Percentiles rank a stretch among this genome's conserved stretches.
Conservation (phyloP, 176 grass and related monocot species). For the Carex parvula region DNA sequence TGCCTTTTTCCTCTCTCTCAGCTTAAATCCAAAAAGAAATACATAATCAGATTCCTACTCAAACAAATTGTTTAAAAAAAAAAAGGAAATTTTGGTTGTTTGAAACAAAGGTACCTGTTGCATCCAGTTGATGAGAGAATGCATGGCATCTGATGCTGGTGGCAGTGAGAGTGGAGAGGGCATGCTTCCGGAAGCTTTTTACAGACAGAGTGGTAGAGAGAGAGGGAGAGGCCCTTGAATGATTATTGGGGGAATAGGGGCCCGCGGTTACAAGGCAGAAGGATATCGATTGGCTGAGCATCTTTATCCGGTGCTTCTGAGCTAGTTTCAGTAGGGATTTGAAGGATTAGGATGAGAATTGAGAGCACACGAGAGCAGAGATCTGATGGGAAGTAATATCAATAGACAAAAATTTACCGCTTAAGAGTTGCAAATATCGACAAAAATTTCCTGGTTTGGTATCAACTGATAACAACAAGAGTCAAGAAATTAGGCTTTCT, state of each 20-base stretch:
- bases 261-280: not conserved
- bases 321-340: not conserved
- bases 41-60: not conserved
- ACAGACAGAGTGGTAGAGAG: not conserved
- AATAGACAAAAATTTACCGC: not conserved
- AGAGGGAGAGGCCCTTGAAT: not conserved
- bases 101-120: conserved; percentile 14
- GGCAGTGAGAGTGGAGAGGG: not conserved
- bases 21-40: conserved; percentile 26
- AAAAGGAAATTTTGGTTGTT: not conserved
- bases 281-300: conserved; percentile 18
- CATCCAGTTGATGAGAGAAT: not conserved
- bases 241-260: not conserved
- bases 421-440: not conserved
- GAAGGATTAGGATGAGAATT: not conserved
- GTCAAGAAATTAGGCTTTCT: not conserved
- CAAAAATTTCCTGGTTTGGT: not conserved
- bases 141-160: not conserved
- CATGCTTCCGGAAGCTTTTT: not conserved
- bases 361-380: not conserved
- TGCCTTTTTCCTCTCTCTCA: conserved; percentile 48
- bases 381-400: not conserved
- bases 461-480: not conserved
- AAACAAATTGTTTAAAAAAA: not conserved
- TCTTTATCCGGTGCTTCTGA: not conserved